Base-by-base conservation (phyloP, 495 filamentous ascomycete genomes). In the Penicillium desertorum region DNA sequence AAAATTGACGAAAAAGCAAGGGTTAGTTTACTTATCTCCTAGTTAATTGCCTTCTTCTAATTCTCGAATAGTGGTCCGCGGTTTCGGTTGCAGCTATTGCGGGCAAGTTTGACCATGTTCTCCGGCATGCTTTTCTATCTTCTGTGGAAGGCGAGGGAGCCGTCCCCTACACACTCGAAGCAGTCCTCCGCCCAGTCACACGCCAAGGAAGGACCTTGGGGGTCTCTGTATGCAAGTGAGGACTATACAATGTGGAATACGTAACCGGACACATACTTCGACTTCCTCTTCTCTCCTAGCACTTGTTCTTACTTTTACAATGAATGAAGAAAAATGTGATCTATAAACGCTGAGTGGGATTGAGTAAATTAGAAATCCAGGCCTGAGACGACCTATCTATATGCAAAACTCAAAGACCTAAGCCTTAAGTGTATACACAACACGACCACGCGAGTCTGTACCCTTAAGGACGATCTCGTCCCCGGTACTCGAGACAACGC, bases 371-470 rank as follows among this genome's bases (percentile, higher is more conserved):
- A 16, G 19, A 37, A 50, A 16, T 32, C 37, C 30, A 37, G 16
- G 19, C 20, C 20, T 36, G 34, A 8, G 34, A 16, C 0, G 10
- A 47, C 9, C 30, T 20, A 10, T 23, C 11, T 20, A 51, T 36
- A 20, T 39, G 20, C 20, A 25, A 39, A 22, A 5, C 14, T 10
- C 1, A 5, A 10, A 37, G 0, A n/a, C 53, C 14, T 46, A 68
- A 22, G 57, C 65, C 57, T 65, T 71, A n/a, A 76, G 36, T 39
- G 69, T 74, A 54, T 73, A 78, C 37, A 75, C 71, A 19, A 57
- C 58, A 6, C 75, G 64, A 5, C 73, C 73, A 7, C 68, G 68
- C 12, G 56, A 32, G 44, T 75, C 75, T 45, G 54, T 59, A 0
- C 67, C 71, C 59, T 72, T 72, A 27, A 60, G 65, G 12, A 66